A percentile compares a stretch with the other conserved stretches of the same genome.
Conservation (phyloP, 495 filamentous ascomycete species). For the Cladorrhinum samala region DNA sequence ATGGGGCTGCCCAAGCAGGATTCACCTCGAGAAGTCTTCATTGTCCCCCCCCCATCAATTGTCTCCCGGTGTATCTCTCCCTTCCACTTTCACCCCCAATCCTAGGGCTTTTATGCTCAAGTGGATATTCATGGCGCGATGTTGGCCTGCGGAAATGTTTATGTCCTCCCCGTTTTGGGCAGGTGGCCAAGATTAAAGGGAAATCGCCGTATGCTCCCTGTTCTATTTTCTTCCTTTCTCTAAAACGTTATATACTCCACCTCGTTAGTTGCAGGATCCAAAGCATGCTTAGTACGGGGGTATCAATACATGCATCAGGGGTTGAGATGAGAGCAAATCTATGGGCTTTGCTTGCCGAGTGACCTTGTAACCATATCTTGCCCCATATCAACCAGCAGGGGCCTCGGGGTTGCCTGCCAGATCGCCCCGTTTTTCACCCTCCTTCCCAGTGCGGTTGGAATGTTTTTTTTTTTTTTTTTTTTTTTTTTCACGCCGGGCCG, state of each 20-base stretch:
- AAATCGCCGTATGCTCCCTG: not conserved
- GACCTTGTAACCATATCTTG: conserved; percentile 13
- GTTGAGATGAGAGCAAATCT: not conserved
- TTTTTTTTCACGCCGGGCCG: conserved; percentile 25
- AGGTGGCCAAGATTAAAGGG: conserved; percentile 7
- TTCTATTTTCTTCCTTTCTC: not conserved
- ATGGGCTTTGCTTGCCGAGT: not conserved
- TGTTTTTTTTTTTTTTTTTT: conserved; percentile 27
- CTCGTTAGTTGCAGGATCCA: not conserved
- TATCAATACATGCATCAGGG: not conserved
- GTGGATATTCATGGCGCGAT: not conserved
- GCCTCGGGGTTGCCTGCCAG: conserved; percentile 30
- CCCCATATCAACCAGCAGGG: conserved; percentile 30
- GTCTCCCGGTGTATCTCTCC: not conserved
- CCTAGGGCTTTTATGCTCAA: no score
- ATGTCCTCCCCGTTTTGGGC: not conserved
- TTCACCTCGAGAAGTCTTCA: not conserved
- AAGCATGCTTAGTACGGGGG: not conserved
- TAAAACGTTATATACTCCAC: not conserved
- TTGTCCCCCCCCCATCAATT: not conserved
- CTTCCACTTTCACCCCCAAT: not conserved
- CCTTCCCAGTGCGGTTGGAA: conserved; percentile 51
- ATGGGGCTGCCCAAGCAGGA: not conserved
- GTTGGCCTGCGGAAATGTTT: not conserved
- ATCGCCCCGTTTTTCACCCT: conserved; percentile 45